Evolutionary conservation across 1,284 basidiomycete genomes (phyloP).

Genomic region (Cutaneotrichosporon arboriforme): DNA sequence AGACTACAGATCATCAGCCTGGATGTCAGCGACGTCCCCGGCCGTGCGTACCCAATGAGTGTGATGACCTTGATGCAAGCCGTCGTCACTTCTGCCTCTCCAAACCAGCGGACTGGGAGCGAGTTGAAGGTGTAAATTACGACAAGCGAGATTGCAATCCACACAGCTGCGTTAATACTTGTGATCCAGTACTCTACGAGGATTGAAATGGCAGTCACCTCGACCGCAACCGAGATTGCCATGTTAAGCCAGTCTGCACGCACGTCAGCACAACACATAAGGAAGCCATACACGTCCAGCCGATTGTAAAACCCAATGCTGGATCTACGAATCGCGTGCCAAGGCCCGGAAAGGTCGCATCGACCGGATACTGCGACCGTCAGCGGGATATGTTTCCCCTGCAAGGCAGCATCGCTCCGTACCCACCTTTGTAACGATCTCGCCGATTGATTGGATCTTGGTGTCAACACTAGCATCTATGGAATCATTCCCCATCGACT

Average conservation of each 20-base stretch:
- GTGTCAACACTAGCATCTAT: neutral
- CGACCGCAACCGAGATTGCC: conserved; percentile 11
- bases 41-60: neutral
- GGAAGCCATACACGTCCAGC: conserved; percentile 8
- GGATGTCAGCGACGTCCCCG: neutral
- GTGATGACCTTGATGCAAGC: conserved; percentile 14
- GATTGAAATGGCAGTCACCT: conserved; percentile 6
- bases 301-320: conserved; percentile 14
- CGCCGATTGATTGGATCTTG: conserved; percentile 14
- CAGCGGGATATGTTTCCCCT: neutral
- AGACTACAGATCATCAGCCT: conserved; percentile 4
- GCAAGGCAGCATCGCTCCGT: neutral
- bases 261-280: neutral
- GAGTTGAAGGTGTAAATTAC: conserved; percentile 8
- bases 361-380: conserved; percentile 11
- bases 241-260: conserved; percentile 8
- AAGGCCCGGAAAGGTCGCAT: conserved; percentile 12
- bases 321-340: conserved; percentile 15
- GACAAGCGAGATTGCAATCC: conserved; percentile 2
- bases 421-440: conserved; percentile 10
- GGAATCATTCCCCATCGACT: neutral
- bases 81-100: conserved; percentile 15
- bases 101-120: conserved; percentile 10
- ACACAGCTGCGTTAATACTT: conserved; percentile 7
- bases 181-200: conserved; percentile 13